A percentile compares a stretch with the other conserved stretches of the same genome.
phyloP scores from a whole-genome alignment of 1,284 basidiomycete species.

The Moniliophthora roreri region DNA sequence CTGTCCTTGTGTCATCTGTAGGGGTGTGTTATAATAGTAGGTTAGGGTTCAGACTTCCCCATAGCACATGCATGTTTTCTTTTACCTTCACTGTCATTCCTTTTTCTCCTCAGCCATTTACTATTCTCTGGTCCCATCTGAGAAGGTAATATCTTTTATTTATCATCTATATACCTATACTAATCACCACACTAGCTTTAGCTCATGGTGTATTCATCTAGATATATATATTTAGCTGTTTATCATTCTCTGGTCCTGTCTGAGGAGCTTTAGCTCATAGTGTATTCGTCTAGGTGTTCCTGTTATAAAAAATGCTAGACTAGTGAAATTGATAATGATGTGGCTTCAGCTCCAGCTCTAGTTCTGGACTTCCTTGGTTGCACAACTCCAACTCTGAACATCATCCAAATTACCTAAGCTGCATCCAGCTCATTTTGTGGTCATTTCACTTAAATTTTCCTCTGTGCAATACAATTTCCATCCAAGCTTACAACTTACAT shows the following conservation, averaged over 20 bases:
- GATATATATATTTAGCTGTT: neutral
- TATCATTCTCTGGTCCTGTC: neutral
- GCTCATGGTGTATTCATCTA: neutral
- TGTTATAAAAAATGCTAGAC: no score
- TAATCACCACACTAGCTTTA: neutral
- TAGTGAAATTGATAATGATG: no score
- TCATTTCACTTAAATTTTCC: no score
- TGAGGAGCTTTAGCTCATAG: neutral
- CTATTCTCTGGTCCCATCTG: neutral
- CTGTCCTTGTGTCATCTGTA: neutral
- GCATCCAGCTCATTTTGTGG: no score
- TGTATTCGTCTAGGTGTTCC: no score
- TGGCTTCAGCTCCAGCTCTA: no score
- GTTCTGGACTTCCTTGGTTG: no score
- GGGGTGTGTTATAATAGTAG: no score
- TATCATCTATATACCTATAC: neutral
- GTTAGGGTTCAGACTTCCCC: neutral
- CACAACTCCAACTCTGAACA: no score
- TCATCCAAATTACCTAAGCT: no score
- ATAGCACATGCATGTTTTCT: neutral
- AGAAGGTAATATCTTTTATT: neutral
- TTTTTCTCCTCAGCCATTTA: neutral
- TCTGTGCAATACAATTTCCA: no score
- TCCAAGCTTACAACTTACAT: no score
- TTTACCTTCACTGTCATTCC: neutral